These are phyloP conservation scores for Endocarpon pusillum DNA, from an alignment of 495 filamentous ascomycete genomes.

Conservation along the genomic window DNA sequence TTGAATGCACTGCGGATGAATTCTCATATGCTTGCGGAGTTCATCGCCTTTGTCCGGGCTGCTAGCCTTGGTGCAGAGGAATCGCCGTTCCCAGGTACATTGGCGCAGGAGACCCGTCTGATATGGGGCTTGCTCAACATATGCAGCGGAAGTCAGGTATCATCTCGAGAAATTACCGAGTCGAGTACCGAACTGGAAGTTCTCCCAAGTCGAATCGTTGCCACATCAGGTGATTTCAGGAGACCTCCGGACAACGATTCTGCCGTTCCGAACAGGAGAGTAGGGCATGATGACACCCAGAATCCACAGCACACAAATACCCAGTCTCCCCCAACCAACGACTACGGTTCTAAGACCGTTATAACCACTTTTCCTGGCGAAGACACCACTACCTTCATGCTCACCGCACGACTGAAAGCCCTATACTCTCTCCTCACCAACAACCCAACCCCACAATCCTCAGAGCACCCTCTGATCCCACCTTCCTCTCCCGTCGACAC, in stretches of 20 bases:
- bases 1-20: conserved; percentile 37
- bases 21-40: conserved; percentile 39
- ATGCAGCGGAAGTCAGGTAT: conserved; percentile 23
- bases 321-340: no score
- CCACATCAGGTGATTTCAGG: no score
- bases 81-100: conserved; percentile 62
- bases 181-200: no score
- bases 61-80: conserved; percentile 36
- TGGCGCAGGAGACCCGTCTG: conserved; percentile 35
- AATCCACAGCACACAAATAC: conserved; percentile 1
- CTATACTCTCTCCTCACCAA: conserved; percentile 62
- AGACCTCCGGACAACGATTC: no score
- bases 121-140: conserved; percentile 20
- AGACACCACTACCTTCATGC: conserved; percentile 36
- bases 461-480: no score
- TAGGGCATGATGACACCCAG: not conserved
- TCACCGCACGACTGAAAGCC: conserved; percentile 52
- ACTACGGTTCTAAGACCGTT: no score
- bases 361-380: no score
- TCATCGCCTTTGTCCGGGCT: conserved; percentile 40
- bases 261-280: no score
- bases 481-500: conserved; percentile 41
- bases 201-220: no score
- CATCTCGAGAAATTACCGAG: no score
- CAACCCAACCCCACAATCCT: no score